Conservation (phyloP, 148 eudicot species). For the Chenopodium berlandieri region DNA sequence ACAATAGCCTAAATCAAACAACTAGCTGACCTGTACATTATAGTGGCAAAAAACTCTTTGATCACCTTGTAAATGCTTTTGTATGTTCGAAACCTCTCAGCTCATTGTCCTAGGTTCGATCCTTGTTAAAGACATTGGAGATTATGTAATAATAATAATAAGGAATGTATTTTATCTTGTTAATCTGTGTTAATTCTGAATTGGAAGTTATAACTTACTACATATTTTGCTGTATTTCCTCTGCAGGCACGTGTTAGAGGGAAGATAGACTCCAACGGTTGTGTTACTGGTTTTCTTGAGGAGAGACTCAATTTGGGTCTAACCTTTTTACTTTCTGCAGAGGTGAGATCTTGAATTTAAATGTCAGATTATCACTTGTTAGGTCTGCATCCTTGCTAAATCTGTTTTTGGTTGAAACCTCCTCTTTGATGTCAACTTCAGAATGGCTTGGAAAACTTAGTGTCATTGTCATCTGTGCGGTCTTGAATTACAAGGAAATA, state of each 20-base stretch:
- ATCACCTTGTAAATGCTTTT: neutral
- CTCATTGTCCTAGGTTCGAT: neutral
- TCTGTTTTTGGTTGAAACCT: neutral
- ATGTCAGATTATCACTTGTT: neutral
- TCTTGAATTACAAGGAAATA: no score
- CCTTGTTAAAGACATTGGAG: neutral
- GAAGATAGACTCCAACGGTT: slow-evolving; percentile 90
- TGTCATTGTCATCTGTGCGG: no score
- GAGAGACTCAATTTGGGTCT: slow-evolving; percentile 89
- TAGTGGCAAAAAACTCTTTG: neutral
- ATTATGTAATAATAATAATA: neutral
- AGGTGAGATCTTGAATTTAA: slow-evolving; percentile 46
- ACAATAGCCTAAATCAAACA: neutral
- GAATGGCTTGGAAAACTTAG: no score
- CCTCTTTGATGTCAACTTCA: neutral
- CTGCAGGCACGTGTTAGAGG: slow-evolving; percentile 90
- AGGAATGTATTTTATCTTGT: neutral
- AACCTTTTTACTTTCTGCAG: slow-evolving; percentile 80
- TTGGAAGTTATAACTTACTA: neutral
- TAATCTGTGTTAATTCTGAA: neutral
- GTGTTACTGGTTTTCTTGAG: slow-evolving; percentile 73
- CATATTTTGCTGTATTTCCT: neutral
- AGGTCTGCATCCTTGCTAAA: neutral
- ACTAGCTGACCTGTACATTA: neutral
- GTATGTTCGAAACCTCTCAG: neutral